Conservation (phyloP, 2,329 filamentous ascomycete genomes). For the Exophiala bonariae region DNA sequence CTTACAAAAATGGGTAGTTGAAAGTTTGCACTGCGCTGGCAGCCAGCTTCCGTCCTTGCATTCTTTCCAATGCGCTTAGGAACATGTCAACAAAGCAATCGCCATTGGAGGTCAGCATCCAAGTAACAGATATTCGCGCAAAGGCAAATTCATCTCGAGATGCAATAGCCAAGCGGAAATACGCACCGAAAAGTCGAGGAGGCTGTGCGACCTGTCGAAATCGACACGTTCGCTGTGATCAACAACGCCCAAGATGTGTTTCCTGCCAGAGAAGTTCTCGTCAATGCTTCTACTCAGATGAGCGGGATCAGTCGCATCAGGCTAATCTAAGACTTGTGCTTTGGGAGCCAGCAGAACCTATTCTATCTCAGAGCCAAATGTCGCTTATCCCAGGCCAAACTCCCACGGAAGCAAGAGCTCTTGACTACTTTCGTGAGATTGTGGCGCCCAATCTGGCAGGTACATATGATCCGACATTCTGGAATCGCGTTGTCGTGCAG, state of each 20-base stretch:
- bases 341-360: background rate
- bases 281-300: slow-evolving; percentile 3
- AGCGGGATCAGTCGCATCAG: background rate
- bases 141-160: no score
- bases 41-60: no score
- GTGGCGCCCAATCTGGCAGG: slow-evolving; percentile 1
- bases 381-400: slow-evolving; percentile 1
- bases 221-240: slow-evolving; percentile 7
- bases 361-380: background rate
- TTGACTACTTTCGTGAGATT: slow-evolving; percentile 6
- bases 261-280: slow-evolving; percentile 1
- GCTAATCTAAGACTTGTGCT: background rate
- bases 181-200: slow-evolving; percentile 1
- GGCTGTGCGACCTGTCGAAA: slow-evolving; percentile 3
- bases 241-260: slow-evolving; percentile 1
- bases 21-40: no score
- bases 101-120: no score
- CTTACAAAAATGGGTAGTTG: no score
- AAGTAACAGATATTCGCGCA: no score
- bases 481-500: background rate
- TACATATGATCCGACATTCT: slow-evolving; percentile 4
- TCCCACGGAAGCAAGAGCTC: background rate
- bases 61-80: no score
- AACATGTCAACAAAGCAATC: no score
- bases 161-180: slow-evolving; percentile 4